These are phyloP conservation scores for Phytophthora nicotianae DNA, from an alignment of 352 stramenopile species.

Conservation along the genomic window DNA sequence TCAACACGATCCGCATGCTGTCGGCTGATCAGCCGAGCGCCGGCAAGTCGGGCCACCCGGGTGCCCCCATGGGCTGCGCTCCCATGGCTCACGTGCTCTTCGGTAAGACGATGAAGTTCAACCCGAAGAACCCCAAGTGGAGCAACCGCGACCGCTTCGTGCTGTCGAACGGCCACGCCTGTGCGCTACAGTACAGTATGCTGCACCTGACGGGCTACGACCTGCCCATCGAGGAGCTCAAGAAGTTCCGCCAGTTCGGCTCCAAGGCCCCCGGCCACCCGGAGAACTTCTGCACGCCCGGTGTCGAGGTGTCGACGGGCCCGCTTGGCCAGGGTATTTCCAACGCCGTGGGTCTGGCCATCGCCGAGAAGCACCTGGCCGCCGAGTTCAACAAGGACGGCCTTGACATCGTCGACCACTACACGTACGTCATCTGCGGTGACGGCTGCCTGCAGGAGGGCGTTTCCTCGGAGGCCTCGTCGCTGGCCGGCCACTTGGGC, in stretches of 20 bases:
- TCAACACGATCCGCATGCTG: constrained; percentile 98
- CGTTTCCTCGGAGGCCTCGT: constrained; percentile 95
- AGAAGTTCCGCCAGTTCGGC: constrained; percentile 96
- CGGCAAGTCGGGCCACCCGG: constrained; percentile 98
- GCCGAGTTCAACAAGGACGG: constrained; percentile 97
- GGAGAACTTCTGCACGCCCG: constrained; percentile 96
- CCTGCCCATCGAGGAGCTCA: constrained; percentile 96
- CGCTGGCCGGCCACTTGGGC: constrained; percentile 96
- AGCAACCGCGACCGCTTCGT: constrained; percentile 99
- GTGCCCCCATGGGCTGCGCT: constrained; percentile 98
- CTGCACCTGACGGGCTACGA: constrained; percentile 97
- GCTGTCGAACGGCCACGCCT: constrained; percentile 98
- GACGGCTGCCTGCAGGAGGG: constrained; percentile 99
- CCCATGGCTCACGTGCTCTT: constrained; percentile 98
- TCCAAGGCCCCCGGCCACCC: constrained; percentile 97
- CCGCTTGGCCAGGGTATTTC: constrained; percentile 98
- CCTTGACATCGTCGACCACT: constrained; percentile 96
- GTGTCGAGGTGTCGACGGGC: constrained; percentile 97
- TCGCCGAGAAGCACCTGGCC: constrained; percentile 98
- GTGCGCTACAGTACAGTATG: constrained; percentile 99
- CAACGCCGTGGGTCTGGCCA: constrained; percentile 97
- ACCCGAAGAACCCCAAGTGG: constrained; percentile 88
- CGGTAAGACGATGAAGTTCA: constrained; percentile 91
- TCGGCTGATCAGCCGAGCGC: constrained; percentile 97
- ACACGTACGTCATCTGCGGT: constrained; percentile 99